These are phyloP conservation scores for Hygrophorus pudorinus DNA, from an alignment of 768 basidiomycete species.

Conservation along the genomic window DNA sequence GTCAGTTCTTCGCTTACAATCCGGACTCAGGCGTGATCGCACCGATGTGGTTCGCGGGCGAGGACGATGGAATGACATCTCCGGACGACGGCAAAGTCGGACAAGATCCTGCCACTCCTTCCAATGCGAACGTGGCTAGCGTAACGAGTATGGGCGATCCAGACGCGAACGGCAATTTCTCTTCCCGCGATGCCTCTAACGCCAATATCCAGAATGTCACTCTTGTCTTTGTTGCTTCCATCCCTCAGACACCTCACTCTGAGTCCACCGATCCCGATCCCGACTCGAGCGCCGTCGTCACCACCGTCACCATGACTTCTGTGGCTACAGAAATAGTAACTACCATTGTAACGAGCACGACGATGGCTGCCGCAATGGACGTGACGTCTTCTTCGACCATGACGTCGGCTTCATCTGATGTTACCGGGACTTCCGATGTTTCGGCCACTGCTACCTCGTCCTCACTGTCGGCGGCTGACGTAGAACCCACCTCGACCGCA, in stretches of 20 bases:
- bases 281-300: conserved; percentile 10
- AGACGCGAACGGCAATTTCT: conserved; percentile 5
- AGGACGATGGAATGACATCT: conserved; percentile 17
- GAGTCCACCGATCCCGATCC: conserved; percentile 8
- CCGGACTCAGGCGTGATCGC: conserved; percentile 33
- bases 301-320: conserved; percentile 19
- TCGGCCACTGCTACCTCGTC: conserved; percentile 3
- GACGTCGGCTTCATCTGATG: conserved; percentile 5
- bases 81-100: conserved; percentile 1
- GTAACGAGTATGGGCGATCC: conserved; percentile 1
- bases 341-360: conserved; percentile 8
- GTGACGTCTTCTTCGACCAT: conserved; percentile 15
- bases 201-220: conserved; percentile 33
- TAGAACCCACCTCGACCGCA: not conserved
- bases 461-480: not conserved
- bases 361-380: conserved; percentile 11
- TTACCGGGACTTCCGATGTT: conserved; percentile 4
- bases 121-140: conserved; percentile 3
- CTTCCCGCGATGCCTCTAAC: conserved; percentile 12
- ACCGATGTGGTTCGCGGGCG: conserved; percentile 37
- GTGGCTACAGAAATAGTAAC: conserved; percentile 6
- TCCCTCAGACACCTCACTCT: conserved; percentile 18
- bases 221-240: conserved; percentile 39
- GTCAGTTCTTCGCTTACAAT: conserved; percentile 55
- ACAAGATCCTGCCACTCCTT: not conserved